Conservation (phyloP, 2,329 filamentous ascomycete genomes). For the Diaporthe caulivora region DNA sequence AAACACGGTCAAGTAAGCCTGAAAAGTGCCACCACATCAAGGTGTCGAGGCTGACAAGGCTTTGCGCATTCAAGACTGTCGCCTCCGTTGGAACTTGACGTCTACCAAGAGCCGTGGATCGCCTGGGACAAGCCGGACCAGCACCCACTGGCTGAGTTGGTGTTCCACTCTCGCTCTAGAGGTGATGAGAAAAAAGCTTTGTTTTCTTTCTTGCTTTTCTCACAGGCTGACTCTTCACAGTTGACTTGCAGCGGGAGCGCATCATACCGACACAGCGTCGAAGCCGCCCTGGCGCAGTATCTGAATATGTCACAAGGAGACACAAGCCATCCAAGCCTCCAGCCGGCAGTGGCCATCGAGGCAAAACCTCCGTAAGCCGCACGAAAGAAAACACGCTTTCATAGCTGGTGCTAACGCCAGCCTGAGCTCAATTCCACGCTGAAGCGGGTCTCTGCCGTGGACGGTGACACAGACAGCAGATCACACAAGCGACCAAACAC, state of each 20-base stretch:
- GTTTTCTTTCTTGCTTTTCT: not conserved
- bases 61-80: not conserved
- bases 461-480: no score
- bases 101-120: not conserved
- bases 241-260: not conserved
- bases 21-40: not conserved
- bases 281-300: not conserved
- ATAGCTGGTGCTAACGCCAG: not conserved
- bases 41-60: not conserved
- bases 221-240: not conserved
- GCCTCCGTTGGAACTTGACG: not conserved
- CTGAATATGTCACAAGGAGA: not conserved
- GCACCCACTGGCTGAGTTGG: not conserved
- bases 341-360: not conserved
- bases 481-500: not conserved
- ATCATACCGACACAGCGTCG: not conserved
- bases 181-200: not conserved
- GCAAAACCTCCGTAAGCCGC: not conserved
- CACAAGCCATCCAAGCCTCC: not conserved
- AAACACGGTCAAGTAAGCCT: not conserved
- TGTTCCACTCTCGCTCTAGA: not conserved
- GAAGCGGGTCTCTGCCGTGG: not conserved
- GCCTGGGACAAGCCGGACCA: not conserved
- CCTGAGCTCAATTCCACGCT: not conserved
- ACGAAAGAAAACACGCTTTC: not conserved